Base-by-base conservation (phyloP, 805 yeast species). In the Suhomyces emberorum region DNA sequence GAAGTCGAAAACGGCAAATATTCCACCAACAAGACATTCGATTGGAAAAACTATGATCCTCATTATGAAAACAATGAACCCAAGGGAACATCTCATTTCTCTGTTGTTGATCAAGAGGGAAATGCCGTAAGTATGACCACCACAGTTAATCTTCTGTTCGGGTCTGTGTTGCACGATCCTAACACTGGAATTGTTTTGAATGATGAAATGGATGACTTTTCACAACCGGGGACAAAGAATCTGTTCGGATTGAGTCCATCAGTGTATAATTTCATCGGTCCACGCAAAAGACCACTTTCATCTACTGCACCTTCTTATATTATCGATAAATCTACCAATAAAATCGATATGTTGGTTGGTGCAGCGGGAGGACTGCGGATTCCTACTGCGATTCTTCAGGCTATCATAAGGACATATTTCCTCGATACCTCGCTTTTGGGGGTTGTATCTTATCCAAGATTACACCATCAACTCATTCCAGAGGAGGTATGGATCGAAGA, bases 311-410 rank as follows among this genome's bases (percentile, higher is more conserved):
- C 97, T 3, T 74, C 87, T 0, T 78, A 91, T 20, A 49, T 68
- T 9, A 62, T 86, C 1, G 64, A 76, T 14, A 53, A 4, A 25
- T 27, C 22, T 4, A 28, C 41, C 10, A 28, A 30, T 14, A 48
- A 53, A 7, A 78, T 83, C 0, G 88, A 82, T 46, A 54, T 85
- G 17, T 76, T 83, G 4, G 72, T 91, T 40, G 98, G 97, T 0
- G 93, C 96, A 0, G 95, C 97, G 1, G 98, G 98, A 7, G 98
- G 98, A 0, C 82, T 93, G 5, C 68, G 93, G 37, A 91, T 91
- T 34, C 70, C 84, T 10, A 86, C 96, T 0, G 77, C 95, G 1
- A 78, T 91, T 3, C 73, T 91, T 38, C 93, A 88, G 55, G 88
- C 91, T 0, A 72, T 91, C 12, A 70, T 85, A 1, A 64, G 96